Conservation (phyloP, 2,329 filamentous ascomycete species). For the Stachybotrys chartarum region DNA sequence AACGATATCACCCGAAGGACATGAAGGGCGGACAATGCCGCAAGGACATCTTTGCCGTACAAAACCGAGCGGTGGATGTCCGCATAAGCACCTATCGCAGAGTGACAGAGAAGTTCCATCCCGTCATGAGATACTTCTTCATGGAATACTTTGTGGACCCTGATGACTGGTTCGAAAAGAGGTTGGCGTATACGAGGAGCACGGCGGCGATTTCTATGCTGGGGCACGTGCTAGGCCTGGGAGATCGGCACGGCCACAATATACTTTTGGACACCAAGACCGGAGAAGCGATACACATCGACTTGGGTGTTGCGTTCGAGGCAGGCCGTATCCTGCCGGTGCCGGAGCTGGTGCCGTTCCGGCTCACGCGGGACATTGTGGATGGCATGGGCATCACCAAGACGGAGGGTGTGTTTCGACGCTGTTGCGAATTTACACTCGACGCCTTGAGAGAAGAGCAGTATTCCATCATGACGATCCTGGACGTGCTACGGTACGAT, state of each 20-base stretch:
- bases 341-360: constrained; percentile 92
- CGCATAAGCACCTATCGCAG: constrained; percentile 71
- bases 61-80: constrained; percentile 60
- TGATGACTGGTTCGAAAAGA: constrained; percentile 89
- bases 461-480: constrained; percentile 96
- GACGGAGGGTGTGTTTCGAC: constrained; percentile 90
- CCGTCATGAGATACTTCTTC: constrained; percentile 95
- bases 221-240: constrained; percentile 85
- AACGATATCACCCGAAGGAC: constrained; percentile 78
- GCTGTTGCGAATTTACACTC: constrained; percentile 97
- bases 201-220: constrained; percentile 95
- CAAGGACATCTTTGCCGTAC: constrained; percentile 69
- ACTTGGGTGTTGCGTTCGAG: constrained; percentile 95
- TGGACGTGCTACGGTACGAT: constrained; percentile 97
- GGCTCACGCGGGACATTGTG: constrained; percentile 86
- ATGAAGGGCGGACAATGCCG: constrained; percentile 69
- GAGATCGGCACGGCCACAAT: constrained; percentile 93
- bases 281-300: constrained; percentile 94
- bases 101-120: constrained; percentile 76
- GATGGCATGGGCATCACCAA: constrained; percentile 96
- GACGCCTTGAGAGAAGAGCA: constrained; percentile 92
- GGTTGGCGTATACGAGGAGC: constrained; percentile 85
- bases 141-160: constrained; percentile 91
- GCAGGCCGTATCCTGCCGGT: constrained; percentile 91
- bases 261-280: constrained; percentile 86